Evolutionary conservation across 805 yeast species (phyloP).

Genomic region (Starmerella powellii): DNA sequence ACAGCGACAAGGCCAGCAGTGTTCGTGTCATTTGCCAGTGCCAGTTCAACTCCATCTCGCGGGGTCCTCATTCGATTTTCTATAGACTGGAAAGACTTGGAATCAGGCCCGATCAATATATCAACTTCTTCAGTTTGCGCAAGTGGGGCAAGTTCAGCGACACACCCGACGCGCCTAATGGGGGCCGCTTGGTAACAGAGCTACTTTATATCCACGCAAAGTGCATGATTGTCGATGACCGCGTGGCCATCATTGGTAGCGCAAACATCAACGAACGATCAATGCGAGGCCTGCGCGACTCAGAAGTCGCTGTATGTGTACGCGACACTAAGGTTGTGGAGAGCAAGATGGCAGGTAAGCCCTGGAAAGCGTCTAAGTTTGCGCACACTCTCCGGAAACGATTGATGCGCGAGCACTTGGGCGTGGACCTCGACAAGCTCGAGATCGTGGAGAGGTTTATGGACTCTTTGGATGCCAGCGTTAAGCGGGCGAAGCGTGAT

Average conservation of each 20-base stretch:
- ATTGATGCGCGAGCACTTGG: constrained; percentile 92
- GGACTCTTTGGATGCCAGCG: constrained; percentile 12
- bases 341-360: constrained; percentile 66
- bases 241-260: constrained; percentile 88
- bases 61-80: constrained; percentile 80
- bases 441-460: constrained; percentile 22
- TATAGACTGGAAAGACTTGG: constrained; percentile 67
- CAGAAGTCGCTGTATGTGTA: constrained; percentile 82
- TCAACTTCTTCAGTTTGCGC: constrained; percentile 80
- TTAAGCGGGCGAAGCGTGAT: neutral
- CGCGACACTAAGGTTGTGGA: constrained; percentile 51
- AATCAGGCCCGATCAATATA: constrained; percentile 77
- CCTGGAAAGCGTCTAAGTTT: constrained; percentile 71
- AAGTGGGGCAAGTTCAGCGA: constrained; percentile 91
- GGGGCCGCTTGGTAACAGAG: constrained; percentile 57
- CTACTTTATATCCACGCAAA: constrained; percentile 92
- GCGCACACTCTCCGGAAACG: constrained; percentile 82
- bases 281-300: constrained; percentile 86
- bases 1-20: constrained; percentile 86
- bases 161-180: constrained; percentile 12
- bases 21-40: constrained; percentile 93
- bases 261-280: constrained; percentile 96
- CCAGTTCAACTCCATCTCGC: constrained; percentile 82
- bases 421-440: constrained; percentile 46
- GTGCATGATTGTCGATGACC: constrained; percentile 80